These are phyloP conservation scores for Cyclocybe aegerita DNA, from an alignment of 768 basidiomycete species.

Conservation along the genomic window DNA sequence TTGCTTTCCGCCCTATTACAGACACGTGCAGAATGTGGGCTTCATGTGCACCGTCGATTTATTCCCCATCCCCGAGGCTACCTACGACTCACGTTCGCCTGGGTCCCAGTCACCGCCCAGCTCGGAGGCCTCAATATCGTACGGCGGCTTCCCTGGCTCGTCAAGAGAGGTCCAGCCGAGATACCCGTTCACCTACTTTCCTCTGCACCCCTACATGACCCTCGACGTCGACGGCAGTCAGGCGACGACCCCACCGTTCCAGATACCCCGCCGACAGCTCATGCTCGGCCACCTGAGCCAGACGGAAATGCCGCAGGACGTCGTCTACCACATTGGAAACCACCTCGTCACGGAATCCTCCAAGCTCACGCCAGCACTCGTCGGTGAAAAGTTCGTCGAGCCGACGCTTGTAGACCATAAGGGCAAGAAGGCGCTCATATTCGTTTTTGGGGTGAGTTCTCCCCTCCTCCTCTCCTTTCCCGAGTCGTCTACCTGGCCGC, in stretches of 20 bases:
- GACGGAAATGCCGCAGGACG: constrained; percentile 27
- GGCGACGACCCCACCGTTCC: constrained; percentile 28
- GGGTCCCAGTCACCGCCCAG: constrained; percentile 13
- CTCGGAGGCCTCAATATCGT: constrained; percentile 1
- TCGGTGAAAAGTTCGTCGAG: constrained; percentile 63
- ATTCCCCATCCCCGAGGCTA: constrained; percentile 53
- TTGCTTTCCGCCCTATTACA: constrained; percentile 19
- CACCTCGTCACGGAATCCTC: constrained; percentile 40
- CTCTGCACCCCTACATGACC: constrained; percentile 36
- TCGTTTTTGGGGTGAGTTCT: constrained; percentile 59
- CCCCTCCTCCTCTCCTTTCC: neutral
- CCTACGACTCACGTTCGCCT: constrained; percentile 16
- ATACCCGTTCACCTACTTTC: constrained; percentile 33
- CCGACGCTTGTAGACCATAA: constrained; percentile 52
- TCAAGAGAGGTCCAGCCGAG: constrained; percentile 1
- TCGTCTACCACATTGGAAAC: constrained; percentile 29
- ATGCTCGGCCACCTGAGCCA: constrained; percentile 28
- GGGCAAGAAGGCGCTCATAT: constrained; percentile 53
- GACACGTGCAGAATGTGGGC: constrained; percentile 55
- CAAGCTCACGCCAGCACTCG: constrained; percentile 49
- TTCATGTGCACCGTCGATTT: constrained; percentile 73
- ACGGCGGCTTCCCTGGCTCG: neutral
- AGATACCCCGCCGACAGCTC: constrained; percentile 36
- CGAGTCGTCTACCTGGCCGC: neutral
- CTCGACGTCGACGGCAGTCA: constrained; percentile 19